Conservation (phyloP, 768 basidiomycete genomes). For the Kwoniella newhampshirensis region DNA sequence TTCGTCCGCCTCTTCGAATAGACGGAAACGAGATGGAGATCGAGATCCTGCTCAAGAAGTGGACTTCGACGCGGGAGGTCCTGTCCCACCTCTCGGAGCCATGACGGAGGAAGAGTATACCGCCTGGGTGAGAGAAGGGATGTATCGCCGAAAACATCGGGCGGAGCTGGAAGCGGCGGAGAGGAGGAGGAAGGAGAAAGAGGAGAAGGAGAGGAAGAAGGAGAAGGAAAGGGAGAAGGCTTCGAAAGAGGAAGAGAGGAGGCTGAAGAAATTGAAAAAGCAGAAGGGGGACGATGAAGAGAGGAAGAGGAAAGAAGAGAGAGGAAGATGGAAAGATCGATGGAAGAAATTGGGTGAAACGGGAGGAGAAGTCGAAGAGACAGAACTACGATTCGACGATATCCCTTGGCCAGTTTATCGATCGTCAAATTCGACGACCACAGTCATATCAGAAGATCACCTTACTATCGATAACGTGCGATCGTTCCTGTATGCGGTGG, state of each 20-base stretch:
- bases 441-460: constrained; percentile 8
- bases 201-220: constrained; percentile 55
- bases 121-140: constrained; percentile 79
- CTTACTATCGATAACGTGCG: constrained; percentile 32
- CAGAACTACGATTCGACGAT: constrained; percentile 34
- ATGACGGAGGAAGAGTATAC: constrained; percentile 88
- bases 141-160: constrained; percentile 64
- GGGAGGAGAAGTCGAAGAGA: constrained; percentile 21
- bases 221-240: constrained; percentile 28
- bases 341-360: constrained; percentile 33
- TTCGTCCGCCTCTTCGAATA: constrained; percentile 3
- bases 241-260: constrained; percentile 33
- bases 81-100: constrained; percentile 53
- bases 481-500: constrained; percentile 31
- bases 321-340: constrained; percentile 28
- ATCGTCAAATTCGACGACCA: neutral
- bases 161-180: constrained; percentile 42
- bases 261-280: constrained; percentile 22
- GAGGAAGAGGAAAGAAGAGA: constrained; percentile 23
- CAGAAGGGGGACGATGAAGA: constrained; percentile 28
- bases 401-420: constrained; percentile 52
- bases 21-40: constrained; percentile 7
- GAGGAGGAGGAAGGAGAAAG: constrained; percentile 53
- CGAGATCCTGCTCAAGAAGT: constrained; percentile 54
- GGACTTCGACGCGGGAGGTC: constrained; percentile 54